Base-by-base conservation (phyloP, 257 asterid genomes). In the Solanum commersonii region DNA sequence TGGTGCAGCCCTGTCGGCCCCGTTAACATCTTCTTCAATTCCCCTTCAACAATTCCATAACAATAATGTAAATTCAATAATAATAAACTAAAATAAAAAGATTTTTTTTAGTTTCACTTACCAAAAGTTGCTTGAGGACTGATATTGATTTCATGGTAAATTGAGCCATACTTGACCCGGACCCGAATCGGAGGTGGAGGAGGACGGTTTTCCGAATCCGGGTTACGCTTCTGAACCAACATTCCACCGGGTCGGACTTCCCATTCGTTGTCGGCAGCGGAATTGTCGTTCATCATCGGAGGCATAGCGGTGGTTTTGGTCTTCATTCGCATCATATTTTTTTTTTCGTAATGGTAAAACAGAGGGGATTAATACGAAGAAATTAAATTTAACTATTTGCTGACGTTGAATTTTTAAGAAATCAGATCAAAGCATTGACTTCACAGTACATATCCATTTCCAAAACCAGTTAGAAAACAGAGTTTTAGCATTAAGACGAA, bases 181-280 rank as follows among this genome's bases (percentile, higher is more conserved):
- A 94, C 94, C 31, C 98, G 98, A 63, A 96, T 95, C 7, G 93
- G 91, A 6, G 99, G 98, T 2, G 98, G 96, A 5, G 96, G 96
- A 6, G 78, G 92, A 15, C 89, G 92, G 91, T 81, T 91, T 60
- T 93, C 96, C 3, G 89, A 90, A 82, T 92, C 96, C 7, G 92
- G 88, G 88, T 49, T 73, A 35, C 99, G 95, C 87, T 91, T 93
- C 92, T 96, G 99, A 34, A 96, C 99, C 84, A 96, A 89, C 99
- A 96, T 96, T 86, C 99, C 99, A 18, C 99, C 95, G 38, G 99
- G 99, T 90, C 98, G 67, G 63, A 94, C 91, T 87, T 96, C 99
- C 96, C 96, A 96, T 15, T 93, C 89, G 14, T 90, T 93, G 68
- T 90, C 84, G 27, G 52, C 73, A 9, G 85, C 49, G 18, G 65